Evolutionary conservation across 176 grass and related monocot genomes (phyloP).

Genomic region (Aegilops longissima): DNA sequence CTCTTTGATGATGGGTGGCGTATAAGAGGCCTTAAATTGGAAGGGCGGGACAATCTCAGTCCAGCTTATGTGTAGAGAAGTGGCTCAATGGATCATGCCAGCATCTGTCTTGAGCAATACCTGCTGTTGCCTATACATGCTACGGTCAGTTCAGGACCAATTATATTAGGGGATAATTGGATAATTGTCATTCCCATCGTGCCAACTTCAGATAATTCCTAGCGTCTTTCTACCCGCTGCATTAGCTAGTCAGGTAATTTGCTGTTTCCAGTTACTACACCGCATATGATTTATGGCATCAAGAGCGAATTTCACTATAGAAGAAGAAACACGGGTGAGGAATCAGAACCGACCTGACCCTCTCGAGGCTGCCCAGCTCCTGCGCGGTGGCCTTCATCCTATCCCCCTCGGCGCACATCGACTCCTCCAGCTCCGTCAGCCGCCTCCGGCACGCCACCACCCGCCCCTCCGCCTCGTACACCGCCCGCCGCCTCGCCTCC

Average conservation of each 20-base stretch:
- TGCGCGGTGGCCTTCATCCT: conserved; percentile 52
- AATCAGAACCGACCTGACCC: conserved; percentile 43
- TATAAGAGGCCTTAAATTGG: not conserved
- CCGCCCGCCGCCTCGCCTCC: conserved; percentile 41
- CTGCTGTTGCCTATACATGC: not conserved
- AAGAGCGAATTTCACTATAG: not conserved
- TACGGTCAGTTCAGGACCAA: not conserved
- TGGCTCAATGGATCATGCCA: not conserved
- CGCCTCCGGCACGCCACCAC: conserved; percentile 49
- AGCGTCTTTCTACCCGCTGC: not conserved
- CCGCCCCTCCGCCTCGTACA: conserved; percentile 61
- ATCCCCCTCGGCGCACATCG: conserved; percentile 42
- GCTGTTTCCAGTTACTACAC: not conserved
- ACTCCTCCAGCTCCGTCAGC: conserved; percentile 49
- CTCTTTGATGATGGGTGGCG: not conserved
- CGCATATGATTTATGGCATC: not conserved
- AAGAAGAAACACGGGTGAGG: not conserved
- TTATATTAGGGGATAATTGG: not conserved
- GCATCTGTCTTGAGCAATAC: not conserved
- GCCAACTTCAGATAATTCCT: not conserved
- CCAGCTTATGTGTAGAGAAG: not conserved
- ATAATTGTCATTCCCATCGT: not conserved
- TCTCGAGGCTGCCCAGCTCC: conserved; percentile 66
- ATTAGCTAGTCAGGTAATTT: not conserved
- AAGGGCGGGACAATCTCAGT: not conserved